Percentiles rank a stretch among this genome's conserved stretches.
phyloP scores from a whole-genome alignment of 495 filamentous ascomycete genomes.

The Aspergillus kassunensis region DNA sequence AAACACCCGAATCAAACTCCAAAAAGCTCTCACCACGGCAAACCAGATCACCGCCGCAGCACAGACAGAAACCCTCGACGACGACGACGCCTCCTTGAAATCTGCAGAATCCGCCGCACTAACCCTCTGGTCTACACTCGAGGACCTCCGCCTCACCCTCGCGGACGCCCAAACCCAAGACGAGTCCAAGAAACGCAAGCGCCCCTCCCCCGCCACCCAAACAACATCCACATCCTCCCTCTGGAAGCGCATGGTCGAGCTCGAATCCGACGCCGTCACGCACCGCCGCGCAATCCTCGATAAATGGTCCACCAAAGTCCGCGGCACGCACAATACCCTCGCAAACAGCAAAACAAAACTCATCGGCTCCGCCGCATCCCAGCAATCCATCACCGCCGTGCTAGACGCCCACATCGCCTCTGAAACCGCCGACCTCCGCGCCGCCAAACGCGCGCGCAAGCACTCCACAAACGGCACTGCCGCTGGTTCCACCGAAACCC shows the following conservation, averaged over 20 bases:
- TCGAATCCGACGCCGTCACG: constrained; percentile 50
- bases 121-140: constrained; percentile 79
- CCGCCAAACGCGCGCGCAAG: constrained; percentile 52
- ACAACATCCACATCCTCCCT: constrained; percentile 52
- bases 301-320: constrained; percentile 52
- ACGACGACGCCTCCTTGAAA: constrained; percentile 49
- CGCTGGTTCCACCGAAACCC: constrained; percentile 2
- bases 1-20: constrained; percentile 81
- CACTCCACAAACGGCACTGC: not conserved
- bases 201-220: constrained; percentile 43
- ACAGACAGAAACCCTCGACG: constrained; percentile 25
- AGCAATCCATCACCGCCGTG: constrained; percentile 64
- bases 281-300: constrained; percentile 42
- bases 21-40: constrained; percentile 78
- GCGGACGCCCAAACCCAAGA: constrained; percentile 45
- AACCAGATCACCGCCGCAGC: constrained; percentile 61
- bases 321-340: constrained; percentile 33
- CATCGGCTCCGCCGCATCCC: constrained; percentile 32
- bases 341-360: constrained; percentile 45
- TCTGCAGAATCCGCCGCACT: constrained; percentile 87
- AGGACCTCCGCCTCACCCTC: constrained; percentile 63
- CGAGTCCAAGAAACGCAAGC: constrained; percentile 57
- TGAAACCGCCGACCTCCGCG: constrained; percentile 56
- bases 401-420: constrained; percentile 70
- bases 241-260: constrained; percentile 67